phyloP scores from a whole-genome alignment of 306 rosid species.

The Gynostemma pentaphyllum region DNA sequence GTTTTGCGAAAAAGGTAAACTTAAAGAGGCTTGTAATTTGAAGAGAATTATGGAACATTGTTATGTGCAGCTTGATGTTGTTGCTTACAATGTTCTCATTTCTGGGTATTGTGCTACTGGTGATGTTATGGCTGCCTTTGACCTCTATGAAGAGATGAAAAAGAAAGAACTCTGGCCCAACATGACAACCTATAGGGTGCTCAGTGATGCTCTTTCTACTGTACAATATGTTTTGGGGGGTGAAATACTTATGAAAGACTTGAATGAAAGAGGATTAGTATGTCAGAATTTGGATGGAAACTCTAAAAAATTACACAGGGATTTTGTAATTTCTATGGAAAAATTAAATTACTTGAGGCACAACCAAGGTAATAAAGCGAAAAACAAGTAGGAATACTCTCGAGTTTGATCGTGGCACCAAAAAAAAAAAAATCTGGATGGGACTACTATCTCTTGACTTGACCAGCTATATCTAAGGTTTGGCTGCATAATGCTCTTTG shows the following conservation, averaged over 20 bases:
- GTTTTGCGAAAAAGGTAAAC: constrained; percentile 41
- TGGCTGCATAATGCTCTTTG: not conserved
- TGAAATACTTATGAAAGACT: constrained; percentile 41
- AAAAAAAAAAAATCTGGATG: not conserved
- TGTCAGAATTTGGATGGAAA: constrained; percentile 24
- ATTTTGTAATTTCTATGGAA: constrained; percentile 29
- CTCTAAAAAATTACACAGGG: constrained; percentile 19
- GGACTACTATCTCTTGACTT: not conserved
- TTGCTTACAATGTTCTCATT: constrained; percentile 52
- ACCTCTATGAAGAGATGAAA: constrained; percentile 63
- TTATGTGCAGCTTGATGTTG: constrained; percentile 49
- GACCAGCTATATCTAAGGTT: constrained; percentile 6
- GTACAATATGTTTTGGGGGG: constrained; percentile 24
- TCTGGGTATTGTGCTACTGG: constrained; percentile 56
- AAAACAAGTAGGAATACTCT: not conserved
- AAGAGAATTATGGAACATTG: constrained; percentile 41
- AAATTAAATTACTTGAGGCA: constrained; percentile 23
- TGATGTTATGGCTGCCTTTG: constrained; percentile 43
- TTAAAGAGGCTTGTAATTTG: constrained; percentile 42
- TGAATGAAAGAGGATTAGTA: constrained; percentile 40
- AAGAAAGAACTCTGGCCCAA: constrained; percentile 48
- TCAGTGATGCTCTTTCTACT: constrained; percentile 29
- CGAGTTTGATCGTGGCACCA: not conserved
- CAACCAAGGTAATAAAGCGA: constrained; percentile 15
- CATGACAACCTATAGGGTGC: constrained; percentile 36